Percentiles rank a stretch among this genome's conserved stretches.
Conservation (phyloP, 1,284 basidiomycete species). For the Athelia sp. region DNA sequence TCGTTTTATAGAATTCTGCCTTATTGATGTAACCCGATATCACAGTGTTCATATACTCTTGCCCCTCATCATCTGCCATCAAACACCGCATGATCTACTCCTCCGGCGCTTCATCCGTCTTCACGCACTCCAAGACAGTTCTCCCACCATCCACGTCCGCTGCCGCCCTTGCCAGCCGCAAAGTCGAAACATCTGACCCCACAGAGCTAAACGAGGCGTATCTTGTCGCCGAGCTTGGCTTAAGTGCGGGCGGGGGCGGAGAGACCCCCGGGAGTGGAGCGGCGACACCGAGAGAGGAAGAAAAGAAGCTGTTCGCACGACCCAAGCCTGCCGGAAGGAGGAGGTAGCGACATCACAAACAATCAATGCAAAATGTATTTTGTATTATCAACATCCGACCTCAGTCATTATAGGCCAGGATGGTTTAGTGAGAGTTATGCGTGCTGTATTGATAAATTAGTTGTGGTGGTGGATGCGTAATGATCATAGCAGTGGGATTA, state of each 20-base stretch:
- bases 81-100: conserved; percentile 87
- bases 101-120: conserved; percentile 55
- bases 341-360: conserved; percentile 19
- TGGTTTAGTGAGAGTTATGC: too few species aligned
- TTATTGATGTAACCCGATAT: conserved; percentile 9
- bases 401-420: too few species aligned
- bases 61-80: conserved; percentile 74
- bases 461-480: too few species aligned
- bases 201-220: conserved; percentile 63
- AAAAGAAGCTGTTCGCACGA: conserved; percentile 49
- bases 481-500: too few species aligned
- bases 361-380: too few species aligned
- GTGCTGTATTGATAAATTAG: too few species aligned
- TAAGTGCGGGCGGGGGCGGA: conserved; percentile 14
- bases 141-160: conserved; percentile 35
- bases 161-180: conserved; percentile 44
- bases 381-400: too few species aligned
- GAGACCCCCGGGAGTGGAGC: conserved; percentile 8
- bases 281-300: conserved; percentile 12
- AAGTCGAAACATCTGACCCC: conserved; percentile 82
- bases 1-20: too few species aligned
- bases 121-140: conserved; percentile 49
- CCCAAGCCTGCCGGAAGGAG: conserved; percentile 53
- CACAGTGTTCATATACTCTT: conserved; percentile 84
- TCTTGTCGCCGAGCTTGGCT: conserved; percentile 52